Base-by-base conservation (phyloP, 345 rosid genomes). In the Laguncularia racemosa region DNA sequence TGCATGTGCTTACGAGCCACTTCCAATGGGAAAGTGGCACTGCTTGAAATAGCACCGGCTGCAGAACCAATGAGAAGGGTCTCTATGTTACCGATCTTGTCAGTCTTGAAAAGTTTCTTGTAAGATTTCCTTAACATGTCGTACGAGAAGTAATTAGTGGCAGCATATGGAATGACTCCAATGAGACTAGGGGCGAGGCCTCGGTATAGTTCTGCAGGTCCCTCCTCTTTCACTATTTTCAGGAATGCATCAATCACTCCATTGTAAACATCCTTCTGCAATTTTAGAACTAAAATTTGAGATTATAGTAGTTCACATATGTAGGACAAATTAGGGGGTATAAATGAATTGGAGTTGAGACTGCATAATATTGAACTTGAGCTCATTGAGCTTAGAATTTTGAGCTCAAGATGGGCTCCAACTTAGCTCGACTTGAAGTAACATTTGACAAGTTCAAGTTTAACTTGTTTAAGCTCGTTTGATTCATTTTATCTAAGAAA, bases 1-100 rank as follows among this genome's bases (percentile, higher is more conserved):
- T 89, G 99, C 96, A 93, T 93, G 58, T 86, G 99, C 81, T 93
- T 93, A 18, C 99, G 86, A 20, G 95, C 97, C 43, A 89, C 99
- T 67, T 93, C 99, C 10, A 93, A 88, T 0, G 99, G 97, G 81
- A 89, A 93, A 20, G 97, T 89, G 3, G 96, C 99, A 15, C 72
- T 83, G 69, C 99, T 89, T 4, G 99, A 93, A 45, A 93, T 72
- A 12, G 97, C 96, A 44, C 96, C 97, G 0, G 97, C 96, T 26
- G 81, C 69, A 0, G 97, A 89, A 55, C 99, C 99, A 6, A 89
- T 93, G 57, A 89, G 52, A 57, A 93, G 96, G 56, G 96, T 93
- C 68, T 86, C 96, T 0, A 89, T 60, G 75, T 89, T 93, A 40
- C 97, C 97, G 11, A 89, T 83, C 70, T 76, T 83, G 68, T 89